Evolutionary conservation across 2,329 filamentous ascomycete genomes (phyloP).

Genomic region (Ilyonectria sp.): DNA sequence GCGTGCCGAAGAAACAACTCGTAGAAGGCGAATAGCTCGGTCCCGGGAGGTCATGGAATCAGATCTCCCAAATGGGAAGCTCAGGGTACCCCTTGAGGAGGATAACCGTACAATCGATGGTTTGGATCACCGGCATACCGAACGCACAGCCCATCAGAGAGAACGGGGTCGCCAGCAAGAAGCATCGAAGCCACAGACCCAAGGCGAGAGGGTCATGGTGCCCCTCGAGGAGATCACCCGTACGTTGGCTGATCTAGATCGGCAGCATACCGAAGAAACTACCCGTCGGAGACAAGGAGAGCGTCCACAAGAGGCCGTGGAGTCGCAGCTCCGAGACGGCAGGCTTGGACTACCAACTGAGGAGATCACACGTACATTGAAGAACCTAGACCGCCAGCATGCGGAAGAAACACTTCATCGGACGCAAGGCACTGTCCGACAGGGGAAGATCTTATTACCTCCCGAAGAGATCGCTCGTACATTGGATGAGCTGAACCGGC

Average conservation of each 20-base stretch:
- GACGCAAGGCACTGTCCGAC: not conserved
- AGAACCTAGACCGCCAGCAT: not conserved
- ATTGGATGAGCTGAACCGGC: not conserved
- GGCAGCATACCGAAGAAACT: not conserved
- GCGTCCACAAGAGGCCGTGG: not conserved
- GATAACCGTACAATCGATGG: no score
- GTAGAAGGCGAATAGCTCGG: not conserved
- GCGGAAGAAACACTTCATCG: not conserved
- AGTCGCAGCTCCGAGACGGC: not conserved
- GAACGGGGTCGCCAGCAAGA: no score
- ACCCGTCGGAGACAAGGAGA: constrained; percentile 1
- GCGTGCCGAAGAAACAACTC: constrained; percentile 10
- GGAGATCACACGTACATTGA: constrained; percentile 1
- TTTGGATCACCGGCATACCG: no score
- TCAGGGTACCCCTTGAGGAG: not conserved
- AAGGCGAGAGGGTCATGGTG: no score
- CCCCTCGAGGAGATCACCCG: not conserved
- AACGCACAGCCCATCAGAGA: no score
- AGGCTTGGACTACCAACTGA: not conserved
- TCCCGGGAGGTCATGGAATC: not conserved
- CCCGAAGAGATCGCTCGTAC: not conserved
- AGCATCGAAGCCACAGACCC: no score
- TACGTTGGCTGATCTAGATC: not conserved
- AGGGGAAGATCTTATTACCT: not conserved
- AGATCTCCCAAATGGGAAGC: not conserved